These are phyloP conservation scores for Claviceps spartinae DNA, from an alignment of 2,329 filamentous ascomycete genomes.

Conservation along the genomic window DNA sequence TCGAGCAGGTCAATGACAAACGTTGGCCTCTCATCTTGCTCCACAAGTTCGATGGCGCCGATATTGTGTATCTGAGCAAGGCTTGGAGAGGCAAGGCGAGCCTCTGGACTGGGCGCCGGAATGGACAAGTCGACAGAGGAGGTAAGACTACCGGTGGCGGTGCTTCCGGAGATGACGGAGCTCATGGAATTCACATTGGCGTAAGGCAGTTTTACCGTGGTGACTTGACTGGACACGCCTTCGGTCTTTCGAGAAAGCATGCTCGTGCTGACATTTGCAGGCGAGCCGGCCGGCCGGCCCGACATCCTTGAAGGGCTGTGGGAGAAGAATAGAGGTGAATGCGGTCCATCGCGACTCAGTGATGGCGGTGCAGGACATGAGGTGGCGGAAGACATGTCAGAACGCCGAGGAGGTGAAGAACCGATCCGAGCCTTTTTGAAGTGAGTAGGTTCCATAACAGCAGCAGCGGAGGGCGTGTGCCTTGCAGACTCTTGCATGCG, in stretches of 20 bases:
- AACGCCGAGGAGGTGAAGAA: constrained; percentile 29
- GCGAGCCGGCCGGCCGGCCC: constrained; percentile 24
- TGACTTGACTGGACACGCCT: constrained; percentile 29
- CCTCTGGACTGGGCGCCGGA: constrained; percentile 39
- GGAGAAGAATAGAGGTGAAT: constrained; percentile 41
- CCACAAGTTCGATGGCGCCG: constrained; percentile 58
- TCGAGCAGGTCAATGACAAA: constrained; percentile 60
- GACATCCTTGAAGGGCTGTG: constrained; percentile 24
- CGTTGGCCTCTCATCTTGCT: constrained; percentile 63
- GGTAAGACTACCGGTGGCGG: constrained; percentile 36
- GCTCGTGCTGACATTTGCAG: constrained; percentile 28
- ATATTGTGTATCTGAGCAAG: constrained; percentile 42
- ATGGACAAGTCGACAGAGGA: constrained; percentile 40
- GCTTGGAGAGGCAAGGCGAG: constrained; percentile 30
- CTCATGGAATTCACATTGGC: constrained; percentile 36
- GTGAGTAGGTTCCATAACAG: constrained; percentile 21
- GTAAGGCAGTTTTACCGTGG: constrained; percentile 41
- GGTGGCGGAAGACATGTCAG: constrained; percentile 26
- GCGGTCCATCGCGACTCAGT: constrained; percentile 22
- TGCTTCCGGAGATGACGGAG: constrained; percentile 34
- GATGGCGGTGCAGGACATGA: constrained; percentile 9
- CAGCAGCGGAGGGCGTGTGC: constrained; percentile 10
- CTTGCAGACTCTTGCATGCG: constrained; percentile 11
- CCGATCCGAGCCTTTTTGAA: constrained; percentile 36
- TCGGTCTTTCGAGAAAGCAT: constrained; percentile 35